A percentile compares a stretch with the other conserved stretches of the same genome.
Conservation (phyloP, 306 rosid species). For the Gynostemma pentaphyllum region DNA sequence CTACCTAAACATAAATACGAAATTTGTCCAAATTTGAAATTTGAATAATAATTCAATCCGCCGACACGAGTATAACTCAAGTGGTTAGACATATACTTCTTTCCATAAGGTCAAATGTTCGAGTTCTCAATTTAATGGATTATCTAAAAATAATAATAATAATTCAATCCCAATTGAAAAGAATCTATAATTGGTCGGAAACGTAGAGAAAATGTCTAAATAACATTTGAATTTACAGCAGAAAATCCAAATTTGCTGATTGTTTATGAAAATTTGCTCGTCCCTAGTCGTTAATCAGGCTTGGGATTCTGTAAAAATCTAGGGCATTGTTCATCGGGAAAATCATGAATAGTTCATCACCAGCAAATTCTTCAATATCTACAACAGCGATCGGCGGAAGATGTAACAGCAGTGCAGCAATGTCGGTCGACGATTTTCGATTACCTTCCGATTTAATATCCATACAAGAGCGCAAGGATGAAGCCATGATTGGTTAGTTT, state of each 20-base stretch:
- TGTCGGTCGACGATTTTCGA: conserved; percentile 52
- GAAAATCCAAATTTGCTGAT: background rate
- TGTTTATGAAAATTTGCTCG: background rate
- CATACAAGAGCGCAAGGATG: conserved; percentile 62
- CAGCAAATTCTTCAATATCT: conserved; percentile 70
- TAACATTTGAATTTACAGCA: background rate
- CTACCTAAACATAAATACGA: too few relatives aligned
- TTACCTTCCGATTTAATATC: conserved; percentile 52
- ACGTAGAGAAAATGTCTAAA: background rate
- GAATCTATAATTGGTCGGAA: too few relatives aligned
- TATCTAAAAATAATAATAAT: too few relatives aligned
- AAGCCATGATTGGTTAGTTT: conserved; percentile 59
- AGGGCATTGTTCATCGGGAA: background rate
- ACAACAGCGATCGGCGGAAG: conserved; percentile 59
- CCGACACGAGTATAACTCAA: too few relatives aligned
- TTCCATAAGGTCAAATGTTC: too few relatives aligned
- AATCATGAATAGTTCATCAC: conserved; percentile 61
- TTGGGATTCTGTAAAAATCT: background rate
- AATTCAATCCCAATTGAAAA: background rate
- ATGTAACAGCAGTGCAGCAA: conserved; percentile 28
- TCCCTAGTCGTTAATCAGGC: background rate
- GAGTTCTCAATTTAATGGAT: too few relatives aligned
- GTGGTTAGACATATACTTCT: too few relatives aligned
- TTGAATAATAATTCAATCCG: too few relatives aligned
- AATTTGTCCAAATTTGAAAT: too few relatives aligned